These are phyloP conservation scores for Castanea crenata DNA, from an alignment of 306 rosid species.

Conservation along the genomic window DNA sequence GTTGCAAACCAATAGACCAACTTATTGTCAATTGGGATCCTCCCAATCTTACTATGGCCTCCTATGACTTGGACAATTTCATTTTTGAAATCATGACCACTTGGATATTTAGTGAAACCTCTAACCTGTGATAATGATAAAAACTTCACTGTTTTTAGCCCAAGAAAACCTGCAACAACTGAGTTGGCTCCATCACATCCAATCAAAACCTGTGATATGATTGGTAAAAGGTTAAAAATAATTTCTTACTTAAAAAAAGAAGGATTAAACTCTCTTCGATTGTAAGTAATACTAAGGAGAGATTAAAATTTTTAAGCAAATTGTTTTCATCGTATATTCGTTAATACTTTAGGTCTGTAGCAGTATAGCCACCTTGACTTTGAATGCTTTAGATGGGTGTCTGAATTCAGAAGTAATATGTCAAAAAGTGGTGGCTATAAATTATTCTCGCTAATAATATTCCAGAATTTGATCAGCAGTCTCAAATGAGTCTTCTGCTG, in stretches of 20 bases:
- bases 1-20: slow-evolving; percentile 54
- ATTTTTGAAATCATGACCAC: slow-evolving; percentile 28
- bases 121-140: slow-evolving; percentile 33
- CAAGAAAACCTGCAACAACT: slow-evolving; percentile 30
- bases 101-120: slow-evolving; percentile 51
- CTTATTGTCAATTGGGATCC: slow-evolving; percentile 25
- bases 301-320: no score
- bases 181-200: slow-evolving; percentile 70
- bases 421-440: no score
- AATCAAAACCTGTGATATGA: slow-evolving; percentile 35
- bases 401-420: no score
- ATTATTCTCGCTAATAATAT: no score
- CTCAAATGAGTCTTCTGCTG: background rate
- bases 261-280: background rate
- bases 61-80: slow-evolving; percentile 15
- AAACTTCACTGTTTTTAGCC: slow-evolving; percentile 16
- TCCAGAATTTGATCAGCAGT: background rate
- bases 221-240: background rate
- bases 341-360: no score
- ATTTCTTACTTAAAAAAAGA: background rate
- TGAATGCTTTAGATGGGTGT: no score
- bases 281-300: background rate
- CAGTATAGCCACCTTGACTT: no score
- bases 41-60: slow-evolving; percentile 31
- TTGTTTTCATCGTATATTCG: background rate